Evolutionary conservation across 2,329 filamentous ascomycete genomes (phyloP).

Genomic region (Colletotrichum musicola): DNA sequence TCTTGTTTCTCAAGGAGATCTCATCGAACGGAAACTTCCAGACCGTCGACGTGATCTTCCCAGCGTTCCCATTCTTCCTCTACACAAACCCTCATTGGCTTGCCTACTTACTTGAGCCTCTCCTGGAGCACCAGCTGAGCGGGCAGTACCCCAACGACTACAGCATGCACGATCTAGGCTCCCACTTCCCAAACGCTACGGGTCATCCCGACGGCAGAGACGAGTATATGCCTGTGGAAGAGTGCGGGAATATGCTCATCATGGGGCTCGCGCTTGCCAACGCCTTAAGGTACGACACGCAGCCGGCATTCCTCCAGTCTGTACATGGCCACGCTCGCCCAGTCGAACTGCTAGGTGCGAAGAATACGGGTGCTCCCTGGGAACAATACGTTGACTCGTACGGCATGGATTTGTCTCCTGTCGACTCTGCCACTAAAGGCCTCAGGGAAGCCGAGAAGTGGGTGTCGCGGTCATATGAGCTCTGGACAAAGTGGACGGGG

Average conservation of each 20-base stretch:
- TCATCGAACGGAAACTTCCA: constrained; percentile 88
- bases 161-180: constrained; percentile 81
- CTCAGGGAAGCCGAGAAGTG: constrained; percentile 56
- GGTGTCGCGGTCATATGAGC: constrained; percentile 67
- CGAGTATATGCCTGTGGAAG: constrained; percentile 82
- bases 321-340: constrained; percentile 48
- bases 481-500: constrained; percentile 83
- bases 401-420: constrained; percentile 73
- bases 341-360: background rate
- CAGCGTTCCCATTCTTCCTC: constrained; percentile 86
- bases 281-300: constrained; percentile 73
- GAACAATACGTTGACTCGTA: constrained; percentile 43
- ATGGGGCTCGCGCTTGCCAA: constrained; percentile 84
- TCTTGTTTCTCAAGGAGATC: constrained; percentile 88
- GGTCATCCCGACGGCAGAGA: constrained; percentile 77
- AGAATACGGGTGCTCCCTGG: constrained; percentile 47
- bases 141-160: constrained; percentile 88
- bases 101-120: constrained; percentile 81
- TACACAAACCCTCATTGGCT: constrained; percentile 88
- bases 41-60: constrained; percentile 90
- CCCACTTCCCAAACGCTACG: constrained; percentile 81
- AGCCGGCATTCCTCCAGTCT: constrained; percentile 71
- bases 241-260: constrained; percentile 82
- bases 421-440: constrained; percentile 59
- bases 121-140: constrained; percentile 84